Evolutionary conservation across 192 early-diverging fungal species (phyloP).

Genomic region (Backusella parvicylindrica): DNA sequence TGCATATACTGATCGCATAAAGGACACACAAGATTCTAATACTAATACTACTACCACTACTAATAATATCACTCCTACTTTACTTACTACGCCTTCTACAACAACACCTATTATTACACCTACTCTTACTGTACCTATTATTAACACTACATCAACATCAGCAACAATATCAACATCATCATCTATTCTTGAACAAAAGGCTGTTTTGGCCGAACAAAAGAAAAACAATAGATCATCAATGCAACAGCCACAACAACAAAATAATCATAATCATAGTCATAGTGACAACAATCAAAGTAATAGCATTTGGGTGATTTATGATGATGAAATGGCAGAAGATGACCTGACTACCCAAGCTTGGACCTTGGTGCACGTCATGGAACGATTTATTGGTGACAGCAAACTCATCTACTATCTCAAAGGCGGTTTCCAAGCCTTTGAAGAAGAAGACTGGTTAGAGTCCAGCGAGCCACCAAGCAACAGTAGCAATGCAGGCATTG

Average conservation of each 20-base stretch:
- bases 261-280: not conserved
- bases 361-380: constrained; percentile 48
- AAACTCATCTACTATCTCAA: constrained; percentile 38
- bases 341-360: constrained; percentile 44
- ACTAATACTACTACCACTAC: not conserved
- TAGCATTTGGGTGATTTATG: constrained; percentile 36
- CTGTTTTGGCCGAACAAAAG: not conserved
- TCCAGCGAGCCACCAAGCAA: not conserved
- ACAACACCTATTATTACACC: not conserved
- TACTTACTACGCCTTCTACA: not conserved
- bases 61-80: too few relatives aligned
- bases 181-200: constrained; percentile 19
- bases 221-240: not conserved
- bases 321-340: constrained; percentile 42
- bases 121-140: not conserved
- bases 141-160: not conserved
- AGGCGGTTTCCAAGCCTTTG: constrained; percentile 50
- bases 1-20: not conserved
- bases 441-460: constrained; percentile 6
- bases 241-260: not conserved
- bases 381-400: constrained; percentile 21
- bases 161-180: not conserved
- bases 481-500: not conserved
- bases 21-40: not conserved
- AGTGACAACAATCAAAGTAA: not conserved